Base-by-base conservation (phyloP, 2,329 filamentous ascomycete genomes). In the Huntiella moniliformis region DNA sequence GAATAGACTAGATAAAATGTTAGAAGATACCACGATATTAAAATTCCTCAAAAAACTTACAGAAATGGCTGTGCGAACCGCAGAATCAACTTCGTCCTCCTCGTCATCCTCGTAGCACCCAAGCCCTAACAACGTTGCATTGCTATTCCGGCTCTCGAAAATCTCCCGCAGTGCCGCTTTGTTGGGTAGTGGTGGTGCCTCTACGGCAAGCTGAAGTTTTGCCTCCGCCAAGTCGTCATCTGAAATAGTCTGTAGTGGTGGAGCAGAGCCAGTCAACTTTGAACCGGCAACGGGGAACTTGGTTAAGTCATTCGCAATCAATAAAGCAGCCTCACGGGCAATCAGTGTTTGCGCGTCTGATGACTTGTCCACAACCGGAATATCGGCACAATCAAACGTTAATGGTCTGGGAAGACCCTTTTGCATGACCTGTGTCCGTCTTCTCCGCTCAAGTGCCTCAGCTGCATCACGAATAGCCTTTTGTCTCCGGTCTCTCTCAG, bases 361-460 rank as follows among this genome's bases (percentile, higher is more conserved):
- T 31, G 67, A 68, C 51, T 75, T 71, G 4, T 12, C 28, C 5
- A 40, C 41, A 1, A 48, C 38, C 31, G 86, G 58, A 52, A 96
- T 63, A 1, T 68, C 67, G 43, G 77, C 66, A 16, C 91, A 61
- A 58, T 96, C 79, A 11, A 96, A 67, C 2, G 70, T 63, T 1
- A 70, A 68, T 1, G 91, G 86, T 38, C 88, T 73, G 5, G 91
- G 91, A 10, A 98, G 66, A 3, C 73, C 74, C 53, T 73, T 77
- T 62, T 96, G 88, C 61, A 95, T 77, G n/a, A 93, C 87, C 56
- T 93, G 86, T 1, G 83, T 92, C 55, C 91, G 79, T 43, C 87
- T 73, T 58, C 75, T 79, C 56, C 85, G 82, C 54, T 96, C 87
- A 10, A 78, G 71, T 57, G 79, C 82, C 56, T 87, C 76, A 46